Conservation (phyloP, 805 yeast species). For the Lipomyces sp. region DNA sequence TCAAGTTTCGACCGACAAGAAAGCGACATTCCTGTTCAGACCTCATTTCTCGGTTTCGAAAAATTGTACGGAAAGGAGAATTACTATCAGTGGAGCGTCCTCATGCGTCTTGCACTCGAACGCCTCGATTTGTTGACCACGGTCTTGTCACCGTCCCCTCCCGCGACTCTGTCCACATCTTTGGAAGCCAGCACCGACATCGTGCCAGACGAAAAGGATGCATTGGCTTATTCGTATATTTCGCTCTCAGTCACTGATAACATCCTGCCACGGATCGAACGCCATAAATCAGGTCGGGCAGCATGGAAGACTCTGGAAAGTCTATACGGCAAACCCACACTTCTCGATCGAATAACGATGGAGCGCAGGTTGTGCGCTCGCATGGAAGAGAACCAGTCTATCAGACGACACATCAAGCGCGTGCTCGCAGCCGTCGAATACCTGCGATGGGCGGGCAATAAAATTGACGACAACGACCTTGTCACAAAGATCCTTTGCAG, state of each 20-base stretch:
- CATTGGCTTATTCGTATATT: constrained; percentile 19
- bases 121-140: constrained; percentile 22
- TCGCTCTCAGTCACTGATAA: constrained; percentile 16
- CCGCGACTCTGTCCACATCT: neutral
- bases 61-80: constrained; percentile 16
- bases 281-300: neutral
- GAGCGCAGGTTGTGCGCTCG: constrained; percentile 22
- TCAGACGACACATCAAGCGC: constrained; percentile 9
- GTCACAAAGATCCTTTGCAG: constrained; percentile 23
- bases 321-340: constrained; percentile 16
- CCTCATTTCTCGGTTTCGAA: constrained; percentile 27
- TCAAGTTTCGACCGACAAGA: neutral
- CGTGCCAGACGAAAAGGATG: constrained; percentile 3
- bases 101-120: constrained; percentile 14
- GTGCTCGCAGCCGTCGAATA: constrained; percentile 18
- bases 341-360: constrained; percentile 16
- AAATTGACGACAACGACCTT: constrained; percentile 16
- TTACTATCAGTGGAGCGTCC: constrained; percentile 23
- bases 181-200: neutral
- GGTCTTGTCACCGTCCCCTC: constrained; percentile 3
- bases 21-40: neutral
- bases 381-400: constrained; percentile 7
- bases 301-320: constrained; percentile 22
- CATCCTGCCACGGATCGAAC: constrained; percentile 5
- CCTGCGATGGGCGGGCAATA: constrained; percentile 26